Evolutionary conservation across 306 rosid genomes (phyloP).

Genomic region (Glycine latifolia): DNA sequence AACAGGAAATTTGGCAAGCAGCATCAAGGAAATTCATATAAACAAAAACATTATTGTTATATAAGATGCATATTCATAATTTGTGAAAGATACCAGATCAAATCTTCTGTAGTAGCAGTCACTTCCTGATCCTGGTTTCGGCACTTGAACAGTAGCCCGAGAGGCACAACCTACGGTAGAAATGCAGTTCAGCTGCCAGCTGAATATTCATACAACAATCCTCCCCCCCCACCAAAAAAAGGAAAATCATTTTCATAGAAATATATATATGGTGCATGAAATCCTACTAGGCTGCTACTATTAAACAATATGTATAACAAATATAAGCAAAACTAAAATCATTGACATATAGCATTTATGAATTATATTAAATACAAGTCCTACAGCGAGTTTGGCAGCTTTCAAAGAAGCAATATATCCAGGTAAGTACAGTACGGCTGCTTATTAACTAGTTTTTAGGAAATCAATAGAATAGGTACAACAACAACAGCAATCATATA

Average conservation of each 20-base stretch:
- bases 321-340: neutral
- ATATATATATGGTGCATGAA: too few species aligned
- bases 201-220: neutral
- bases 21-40: constrained; percentile 23
- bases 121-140: constrained; percentile 56
- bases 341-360: constrained; percentile 12
- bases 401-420: too few species aligned
- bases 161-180: constrained; percentile 70
- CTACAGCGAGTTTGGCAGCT: too few species aligned
- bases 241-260: neutral
- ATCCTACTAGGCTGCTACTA: too few species aligned
- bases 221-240: neutral
- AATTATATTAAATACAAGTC: neutral
- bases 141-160: constrained; percentile 65
- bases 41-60: neutral
- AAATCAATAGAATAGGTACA: too few species aligned
- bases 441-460: too few species aligned
- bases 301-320: constrained; percentile 17
- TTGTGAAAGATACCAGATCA: constrained; percentile 69
- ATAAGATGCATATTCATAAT: constrained; percentile 24
- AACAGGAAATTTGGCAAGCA: neutral
- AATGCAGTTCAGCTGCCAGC: constrained; percentile 23
- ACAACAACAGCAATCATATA: too few species aligned
- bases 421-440: too few species aligned
- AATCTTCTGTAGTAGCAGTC: constrained; percentile 65